A percentile compares a stretch with the other conserved stretches of the same genome.
These are phyloP conservation scores for Hyaloscypha hepaticicola DNA, from an alignment of 495 filamentous ascomycete genomes.

Conservation along the genomic window DNA sequence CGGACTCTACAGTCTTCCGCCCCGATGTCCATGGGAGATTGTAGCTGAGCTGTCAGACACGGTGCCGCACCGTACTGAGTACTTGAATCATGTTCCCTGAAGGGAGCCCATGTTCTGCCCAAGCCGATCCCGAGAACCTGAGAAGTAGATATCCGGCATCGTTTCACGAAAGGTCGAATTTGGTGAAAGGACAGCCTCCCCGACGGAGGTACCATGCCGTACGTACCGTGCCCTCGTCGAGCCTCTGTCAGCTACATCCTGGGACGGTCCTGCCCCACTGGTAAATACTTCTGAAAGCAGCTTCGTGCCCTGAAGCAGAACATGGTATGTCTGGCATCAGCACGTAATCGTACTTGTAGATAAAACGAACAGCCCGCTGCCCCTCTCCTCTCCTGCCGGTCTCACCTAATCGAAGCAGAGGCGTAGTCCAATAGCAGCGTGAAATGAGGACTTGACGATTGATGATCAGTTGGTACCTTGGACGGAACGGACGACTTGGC, in stretches of 20 bases:
- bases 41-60: constrained; percentile 4
- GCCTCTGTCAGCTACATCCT: constrained; percentile 17
- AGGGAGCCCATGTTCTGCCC: neutral
- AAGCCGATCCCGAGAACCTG: neutral
- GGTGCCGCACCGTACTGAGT: neutral
- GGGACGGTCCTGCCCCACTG: neutral
- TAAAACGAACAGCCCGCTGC: neutral
- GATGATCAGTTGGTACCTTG: constrained; percentile 1
- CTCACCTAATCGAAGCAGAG: constrained; percentile 11
- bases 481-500: neutral
- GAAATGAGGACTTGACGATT: constrained; percentile 6
- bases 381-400: constrained; percentile 17
- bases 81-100: neutral
- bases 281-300: constrained; percentile 5
- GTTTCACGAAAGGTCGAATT: constrained; percentile 13
- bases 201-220: constrained; percentile 3
- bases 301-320: constrained; percentile 3
- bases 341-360: constrained; percentile 1
- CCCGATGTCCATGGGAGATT: neutral
- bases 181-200: neutral
- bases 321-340: neutral
- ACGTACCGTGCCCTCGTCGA: neutral
- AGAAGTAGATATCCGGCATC: constrained; percentile 9
- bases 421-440: constrained; percentile 6
- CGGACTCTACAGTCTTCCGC: neutral